Evolutionary conservation across 2,329 filamentous ascomycete species (phyloP).

Genomic region (Akanthomyces dipterigenus): DNA sequence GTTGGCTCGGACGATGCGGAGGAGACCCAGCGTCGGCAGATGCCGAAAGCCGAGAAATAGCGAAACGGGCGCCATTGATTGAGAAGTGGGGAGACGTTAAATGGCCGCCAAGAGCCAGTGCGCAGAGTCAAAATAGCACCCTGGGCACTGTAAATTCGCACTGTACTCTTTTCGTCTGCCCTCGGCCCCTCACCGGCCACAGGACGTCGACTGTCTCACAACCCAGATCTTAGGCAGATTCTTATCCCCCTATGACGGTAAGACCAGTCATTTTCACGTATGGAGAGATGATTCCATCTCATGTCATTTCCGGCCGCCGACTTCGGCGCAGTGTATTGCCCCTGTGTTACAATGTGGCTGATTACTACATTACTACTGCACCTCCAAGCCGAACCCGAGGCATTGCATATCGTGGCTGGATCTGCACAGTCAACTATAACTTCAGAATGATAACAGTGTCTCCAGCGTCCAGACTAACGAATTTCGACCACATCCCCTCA

Average conservation of each 20-base stretch:
- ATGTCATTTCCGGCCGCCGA: not conserved
- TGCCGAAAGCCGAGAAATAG: slow-evolving; percentile 30
- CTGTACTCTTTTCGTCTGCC: not conserved
- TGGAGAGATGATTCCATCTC: no score
- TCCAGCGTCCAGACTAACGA: no score
- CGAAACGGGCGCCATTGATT: not conserved
- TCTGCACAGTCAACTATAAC: not conserved
- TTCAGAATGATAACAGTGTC: no score
- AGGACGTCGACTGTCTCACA: not conserved
- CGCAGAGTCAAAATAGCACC: no score
- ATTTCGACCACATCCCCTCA: no score
- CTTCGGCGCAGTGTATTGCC: not conserved
- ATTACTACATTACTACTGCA: not conserved
- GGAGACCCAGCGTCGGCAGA: slow-evolving; percentile 23
- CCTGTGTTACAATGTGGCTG: not conserved
- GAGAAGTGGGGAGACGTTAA: not conserved
- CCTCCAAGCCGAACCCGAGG: not conserved
- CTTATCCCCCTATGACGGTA: no score
- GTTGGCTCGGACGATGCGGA: slow-evolving; percentile 11
- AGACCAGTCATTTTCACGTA: no score
- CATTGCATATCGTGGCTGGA: not conserved
- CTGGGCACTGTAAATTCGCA: not conserved
- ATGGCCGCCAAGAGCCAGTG: not conserved
- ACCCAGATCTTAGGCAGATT: not conserved
- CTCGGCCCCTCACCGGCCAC: no score